These are phyloP conservation scores for Vinca minor DNA, from an alignment of 257 asterid species.

Conservation along the genomic window DNA sequence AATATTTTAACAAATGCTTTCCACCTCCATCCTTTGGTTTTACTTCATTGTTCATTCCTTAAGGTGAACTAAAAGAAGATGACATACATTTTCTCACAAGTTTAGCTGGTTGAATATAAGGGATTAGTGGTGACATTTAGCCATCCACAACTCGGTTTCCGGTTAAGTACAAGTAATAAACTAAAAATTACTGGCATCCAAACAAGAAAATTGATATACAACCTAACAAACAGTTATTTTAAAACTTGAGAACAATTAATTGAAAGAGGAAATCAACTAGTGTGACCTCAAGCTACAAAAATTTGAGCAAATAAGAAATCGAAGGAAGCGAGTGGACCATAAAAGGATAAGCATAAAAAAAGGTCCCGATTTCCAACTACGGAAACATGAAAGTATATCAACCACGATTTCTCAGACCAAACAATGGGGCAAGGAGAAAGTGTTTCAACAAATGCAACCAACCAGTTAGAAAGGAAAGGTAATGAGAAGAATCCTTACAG, in stretches of 20 bases:
- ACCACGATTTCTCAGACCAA: not conserved
- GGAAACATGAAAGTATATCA: not conserved
- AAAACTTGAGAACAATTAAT: too few relatives aligned
- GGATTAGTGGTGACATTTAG: not conserved
- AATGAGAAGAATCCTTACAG: conserved; percentile 6
- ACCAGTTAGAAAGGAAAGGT: not conserved
- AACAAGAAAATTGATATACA: not conserved
- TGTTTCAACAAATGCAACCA: not conserved
- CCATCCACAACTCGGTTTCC: not conserved
- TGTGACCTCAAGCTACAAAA: too few relatives aligned
- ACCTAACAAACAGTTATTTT: not conserved
- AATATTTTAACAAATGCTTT: too few relatives aligned
- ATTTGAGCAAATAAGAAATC: not conserved
- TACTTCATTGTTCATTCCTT: not conserved
- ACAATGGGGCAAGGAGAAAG: not conserved
- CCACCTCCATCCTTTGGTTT: too few relatives aligned
- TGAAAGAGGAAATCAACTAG: not conserved
- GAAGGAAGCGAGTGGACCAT: too few relatives aligned
- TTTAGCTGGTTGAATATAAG: not conserved
- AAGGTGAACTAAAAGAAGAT: not conserved
- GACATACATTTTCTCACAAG: not conserved
- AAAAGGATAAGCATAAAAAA: not conserved
- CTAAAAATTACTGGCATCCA: not conserved
- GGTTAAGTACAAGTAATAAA: not conserved
- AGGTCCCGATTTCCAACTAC: too few relatives aligned